Evolutionary conservation across 306 rosid species (phyloP).

Genomic region (Ormosia semicastrata): DNA sequence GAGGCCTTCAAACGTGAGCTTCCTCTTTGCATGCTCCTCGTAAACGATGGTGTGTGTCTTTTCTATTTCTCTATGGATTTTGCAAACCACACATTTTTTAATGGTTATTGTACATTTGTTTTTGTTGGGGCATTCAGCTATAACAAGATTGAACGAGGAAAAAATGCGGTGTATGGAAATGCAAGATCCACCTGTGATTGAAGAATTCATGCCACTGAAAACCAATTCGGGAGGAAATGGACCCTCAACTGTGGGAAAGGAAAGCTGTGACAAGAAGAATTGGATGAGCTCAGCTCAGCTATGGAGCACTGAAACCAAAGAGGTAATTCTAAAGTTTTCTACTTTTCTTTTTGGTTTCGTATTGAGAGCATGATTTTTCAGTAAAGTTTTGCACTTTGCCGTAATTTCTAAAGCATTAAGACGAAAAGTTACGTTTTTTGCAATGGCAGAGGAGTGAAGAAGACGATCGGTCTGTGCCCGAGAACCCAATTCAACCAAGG

Average conservation of each 20-base stretch:
- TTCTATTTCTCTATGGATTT: not conserved
- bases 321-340: constrained; percentile 17
- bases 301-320: constrained; percentile 50
- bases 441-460: constrained; percentile 50
- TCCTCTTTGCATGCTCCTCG: constrained; percentile 70
- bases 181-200: constrained; percentile 37
- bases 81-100: not conserved
- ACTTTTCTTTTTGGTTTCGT: no score
- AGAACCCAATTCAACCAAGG: constrained; percentile 35
- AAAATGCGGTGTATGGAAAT: constrained; percentile 28
- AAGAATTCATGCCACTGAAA: constrained; percentile 42
- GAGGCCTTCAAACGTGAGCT: constrained; percentile 86
- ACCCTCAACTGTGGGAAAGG: constrained; percentile 16
- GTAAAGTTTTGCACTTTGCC: not conserved
- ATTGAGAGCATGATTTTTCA: not conserved
- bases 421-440: not conserved
- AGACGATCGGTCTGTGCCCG: constrained; percentile 45
- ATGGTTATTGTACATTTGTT: not conserved
- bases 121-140: constrained; percentile 42
- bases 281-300: constrained; percentile 69
- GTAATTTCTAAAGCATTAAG: not conserved
- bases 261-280: constrained; percentile 47
- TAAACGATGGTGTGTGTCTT: constrained; percentile 55
- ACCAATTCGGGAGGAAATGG: constrained; percentile 28
- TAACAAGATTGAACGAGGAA: constrained; percentile 60